Evolutionary conservation across 2,329 filamentous ascomycete species (phyloP).

Genomic region (Calonectria pauciramosa): DNA sequence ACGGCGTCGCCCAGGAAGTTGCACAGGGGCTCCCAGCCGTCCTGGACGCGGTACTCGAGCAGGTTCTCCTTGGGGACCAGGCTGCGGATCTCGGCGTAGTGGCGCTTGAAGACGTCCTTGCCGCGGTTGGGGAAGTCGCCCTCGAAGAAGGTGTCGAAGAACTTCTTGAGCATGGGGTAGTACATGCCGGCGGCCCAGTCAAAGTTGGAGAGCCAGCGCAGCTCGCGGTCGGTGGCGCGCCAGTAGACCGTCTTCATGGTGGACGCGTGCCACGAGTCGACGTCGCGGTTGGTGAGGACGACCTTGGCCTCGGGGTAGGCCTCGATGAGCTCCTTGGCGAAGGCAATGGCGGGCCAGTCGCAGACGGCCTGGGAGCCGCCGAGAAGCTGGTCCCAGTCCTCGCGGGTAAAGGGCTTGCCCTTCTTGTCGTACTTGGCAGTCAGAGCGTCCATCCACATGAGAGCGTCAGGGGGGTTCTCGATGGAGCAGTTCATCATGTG

Average conservation of each 20-base stretch:
- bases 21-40: slow-evolving; percentile 56
- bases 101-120: slow-evolving; percentile 70
- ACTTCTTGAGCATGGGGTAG: slow-evolving; percentile 78
- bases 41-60: slow-evolving; percentile 51
- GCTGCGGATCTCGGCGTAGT: slow-evolving; percentile 52
- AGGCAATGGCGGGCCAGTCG: slow-evolving; percentile 77
- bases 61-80: slow-evolving; percentile 49
- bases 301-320: slow-evolving; percentile 81
- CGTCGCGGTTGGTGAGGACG: slow-evolving; percentile 75
- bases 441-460: slow-evolving; percentile 80
- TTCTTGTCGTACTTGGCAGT: slow-evolving; percentile 60
- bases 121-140: slow-evolving; percentile 76
- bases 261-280: slow-evolving; percentile 73
- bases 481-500: slow-evolving; percentile 81
- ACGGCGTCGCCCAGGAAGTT: slow-evolving; percentile 51
- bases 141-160: slow-evolving; percentile 78
- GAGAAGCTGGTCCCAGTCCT: slow-evolving; percentile 78
- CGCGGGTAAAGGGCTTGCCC: slow-evolving; percentile 67
- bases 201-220: slow-evolving; percentile 51
- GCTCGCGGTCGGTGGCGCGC: slow-evolving; percentile 75
- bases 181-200: slow-evolving; percentile 78
- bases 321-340: slow-evolving; percentile 78
- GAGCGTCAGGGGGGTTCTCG: slow-evolving; percentile 70
- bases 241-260: slow-evolving; percentile 78
- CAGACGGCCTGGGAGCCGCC: slow-evolving; percentile 77